phyloP scores from a whole-genome alignment of 257 asterid species.

The Solanum medicagineum region DNA sequence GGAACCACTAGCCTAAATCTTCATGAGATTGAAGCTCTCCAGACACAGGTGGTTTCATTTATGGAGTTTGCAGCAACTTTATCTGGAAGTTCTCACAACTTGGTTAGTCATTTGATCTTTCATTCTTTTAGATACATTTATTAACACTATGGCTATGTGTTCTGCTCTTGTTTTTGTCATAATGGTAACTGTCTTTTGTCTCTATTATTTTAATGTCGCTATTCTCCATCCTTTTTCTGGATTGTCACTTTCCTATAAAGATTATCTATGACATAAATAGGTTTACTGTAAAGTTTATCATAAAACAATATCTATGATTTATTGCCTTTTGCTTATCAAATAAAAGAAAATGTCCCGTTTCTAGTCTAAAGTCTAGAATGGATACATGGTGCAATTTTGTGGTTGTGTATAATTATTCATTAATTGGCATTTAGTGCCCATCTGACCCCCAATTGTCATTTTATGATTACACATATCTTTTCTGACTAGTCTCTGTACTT shows the following conservation, averaged over 20 bases:
- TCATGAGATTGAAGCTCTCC: constrained; percentile 44
- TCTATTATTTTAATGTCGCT: background rate
- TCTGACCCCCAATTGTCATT: background rate
- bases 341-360: background rate
- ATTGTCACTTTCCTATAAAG: background rate
- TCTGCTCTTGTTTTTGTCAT: background rate
- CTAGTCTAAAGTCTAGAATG: background rate
- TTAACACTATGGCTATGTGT: background rate
- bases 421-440: background rate
- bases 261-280: background rate
- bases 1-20: constrained; percentile 11
- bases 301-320: background rate
- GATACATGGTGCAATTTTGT: background rate
- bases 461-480: background rate
- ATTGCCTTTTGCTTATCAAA: background rate
- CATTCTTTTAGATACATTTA: background rate
- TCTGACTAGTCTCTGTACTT: background rate
- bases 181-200: background rate
- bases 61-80: constrained; percentile 79
- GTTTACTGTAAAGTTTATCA: background rate
- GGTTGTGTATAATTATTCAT: background rate
- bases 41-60: constrained; percentile 63
- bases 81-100: constrained; percentile 71
- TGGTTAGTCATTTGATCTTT: constrained; percentile 54
- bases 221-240: background rate